Base-by-base conservation (phyloP, 179 eudicot species). In the Vitellaria paradoxa region DNA sequence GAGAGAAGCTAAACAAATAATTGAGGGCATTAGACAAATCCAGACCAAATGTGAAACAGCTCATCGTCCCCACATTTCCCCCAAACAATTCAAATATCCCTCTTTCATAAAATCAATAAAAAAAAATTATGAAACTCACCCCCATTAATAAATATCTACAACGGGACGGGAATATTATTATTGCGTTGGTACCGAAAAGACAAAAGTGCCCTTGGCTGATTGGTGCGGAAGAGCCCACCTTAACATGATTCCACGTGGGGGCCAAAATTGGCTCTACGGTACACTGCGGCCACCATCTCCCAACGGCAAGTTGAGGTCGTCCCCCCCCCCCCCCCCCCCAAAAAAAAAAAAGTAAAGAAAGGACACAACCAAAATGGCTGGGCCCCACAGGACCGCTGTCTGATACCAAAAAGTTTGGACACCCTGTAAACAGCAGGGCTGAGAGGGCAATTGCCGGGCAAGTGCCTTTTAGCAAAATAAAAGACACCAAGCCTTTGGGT, bases 311-410 rank as follows among this genome's bases (percentile, higher is more conserved):
- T 49, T 23, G 60, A 11, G 60, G 59, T 7, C 74, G 7, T n/a
- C 74, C 42, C 26, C 20, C 3, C 21, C 23, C 13, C 21, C 23
- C 13, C 74, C 42, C 26, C 20, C 3, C 21, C 23, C 13, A n/a
- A n/a, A n/a, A n/a, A n/a, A n/a, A n/a, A n/a, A n/a, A n/a, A n/a
- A n/a, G 37, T 14, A 10, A 40, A 30, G 14, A 65, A 57, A 52
- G 13, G 17, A 67, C 13, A 24, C 64, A 42, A 3, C 14, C 45
- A 66, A 53, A 24, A 77, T 56, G 56, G 74, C 57, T 77, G 79
- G 79, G 13, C 65, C 79, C 79, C 4, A 67, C 47, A 66, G 23
- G 6, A 68, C 74, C 57, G 72, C 78, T 68, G 66, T 21, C 14
- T 18, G 53, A 63, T 73, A 37, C 75, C 23, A 30, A 37, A 72